Evolutionary conservation across 2,329 filamentous ascomycete species (phyloP), one percentile per base, ranked within the genome.

Genomic region (Pseudocercospora fuligena): DNA sequence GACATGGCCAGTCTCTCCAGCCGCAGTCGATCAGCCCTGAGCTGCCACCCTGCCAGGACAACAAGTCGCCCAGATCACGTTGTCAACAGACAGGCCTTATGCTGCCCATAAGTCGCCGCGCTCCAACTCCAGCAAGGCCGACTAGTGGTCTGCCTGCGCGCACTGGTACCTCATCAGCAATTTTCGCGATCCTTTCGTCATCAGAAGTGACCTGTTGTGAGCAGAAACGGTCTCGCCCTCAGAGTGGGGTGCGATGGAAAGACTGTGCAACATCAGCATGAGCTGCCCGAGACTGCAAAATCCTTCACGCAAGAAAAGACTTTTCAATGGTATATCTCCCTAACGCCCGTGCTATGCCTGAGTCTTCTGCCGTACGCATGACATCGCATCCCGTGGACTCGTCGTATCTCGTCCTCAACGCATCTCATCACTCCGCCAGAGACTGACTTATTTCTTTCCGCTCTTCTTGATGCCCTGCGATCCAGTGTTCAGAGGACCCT

Each of bases 401-500:
- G 2, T 61, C 19, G 36, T 47, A 31, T 60, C 46, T 29, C 46
- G 19, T 47, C 19, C 12, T 40, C 49, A 25, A 23, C 40, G 56
- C 23, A 36, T 25, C 29, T 43, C 6, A 1, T 8, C 16, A 31
- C 9, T 1, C 16, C 11, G 9, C 25, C 21, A 3, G n/a, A 23
- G 1, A 16, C 12, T 27, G n/a, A 16, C 63, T 72, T 86, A 97
- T 90, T 97, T 97, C 91, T 97, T 97, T 81, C 93, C 94, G 69
- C 92, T 95, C 88, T 97, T 97, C 90, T 97, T 97, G 85, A 98
- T 97, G 69, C 93, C 93, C 82, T 96, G 92, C 58, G 86, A 81
- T 36, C 93, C 93, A 33, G 89, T 90, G 83, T 93, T 94, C 78
- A 97, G 79, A 43, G 94, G 94, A 2, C 94, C 94, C 84, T 96